These are phyloP conservation scores for Xylariaceae sp. DNA, from an alignment of 2,329 filamentous ascomycete species.

Conservation along the genomic window DNA sequence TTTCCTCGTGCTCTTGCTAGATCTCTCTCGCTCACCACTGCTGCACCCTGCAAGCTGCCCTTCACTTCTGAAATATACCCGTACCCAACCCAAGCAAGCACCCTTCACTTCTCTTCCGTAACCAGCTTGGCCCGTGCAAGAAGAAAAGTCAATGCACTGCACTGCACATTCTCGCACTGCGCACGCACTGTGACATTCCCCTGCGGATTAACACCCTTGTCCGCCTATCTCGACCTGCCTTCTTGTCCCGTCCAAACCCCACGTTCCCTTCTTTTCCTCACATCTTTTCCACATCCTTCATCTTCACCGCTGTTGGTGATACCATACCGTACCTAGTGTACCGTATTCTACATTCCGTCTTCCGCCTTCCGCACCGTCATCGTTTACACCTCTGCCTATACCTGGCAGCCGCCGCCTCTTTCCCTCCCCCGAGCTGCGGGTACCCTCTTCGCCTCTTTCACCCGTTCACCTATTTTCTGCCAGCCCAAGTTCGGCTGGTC, in stretches of 20 bases:
- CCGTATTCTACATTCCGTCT: background rate
- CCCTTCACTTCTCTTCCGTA: background rate
- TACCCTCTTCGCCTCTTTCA: constrained; percentile 14
- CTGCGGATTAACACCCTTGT: background rate
- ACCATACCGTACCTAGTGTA: constrained; percentile 20
- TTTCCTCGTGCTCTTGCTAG: constrained; percentile 23
- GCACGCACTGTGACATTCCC: background rate
- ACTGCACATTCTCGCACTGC: background rate
- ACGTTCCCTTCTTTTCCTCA: constrained; percentile 11
- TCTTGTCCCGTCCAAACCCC: constrained; percentile 8
- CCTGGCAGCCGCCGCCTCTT: constrained; percentile 6
- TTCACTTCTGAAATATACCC: constrained; percentile 13
- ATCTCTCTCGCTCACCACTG: constrained; percentile 10
- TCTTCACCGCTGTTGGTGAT: constrained; percentile 24
- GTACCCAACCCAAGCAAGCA: background rate
- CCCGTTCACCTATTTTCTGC: constrained; percentile 20
- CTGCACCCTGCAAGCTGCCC: background rate
- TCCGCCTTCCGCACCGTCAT: constrained; percentile 2
- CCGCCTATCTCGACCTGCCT: background rate
- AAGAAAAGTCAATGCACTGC: background rate
- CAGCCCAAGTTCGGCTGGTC: constrained; percentile 20
- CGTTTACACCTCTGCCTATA: constrained; percentile 3
- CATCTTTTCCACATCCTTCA: constrained; percentile 17
- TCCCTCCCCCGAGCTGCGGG: constrained; percentile 10
- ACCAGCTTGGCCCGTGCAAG: background rate